These are phyloP conservation scores for Cladorrhinum sp. DNA, from an alignment of 2,329 filamentous ascomycete genomes.

Conservation along the genomic window DNA sequence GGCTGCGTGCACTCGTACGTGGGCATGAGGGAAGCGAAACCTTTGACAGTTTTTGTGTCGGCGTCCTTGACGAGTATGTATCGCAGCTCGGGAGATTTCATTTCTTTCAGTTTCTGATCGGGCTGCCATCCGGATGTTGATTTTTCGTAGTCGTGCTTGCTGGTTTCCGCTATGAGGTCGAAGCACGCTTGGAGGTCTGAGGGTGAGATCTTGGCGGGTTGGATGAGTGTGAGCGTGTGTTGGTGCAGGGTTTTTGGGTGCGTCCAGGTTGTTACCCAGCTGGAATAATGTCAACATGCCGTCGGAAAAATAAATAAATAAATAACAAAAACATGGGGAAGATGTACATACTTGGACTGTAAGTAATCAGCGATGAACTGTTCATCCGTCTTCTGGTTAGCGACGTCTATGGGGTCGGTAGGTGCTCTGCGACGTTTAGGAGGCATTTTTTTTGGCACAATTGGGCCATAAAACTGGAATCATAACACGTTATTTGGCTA, in stretches of 20 bases:
- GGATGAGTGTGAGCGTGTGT: constrained; percentile 43
- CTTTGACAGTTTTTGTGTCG: constrained; percentile 37
- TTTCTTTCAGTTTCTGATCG: constrained; percentile 60
- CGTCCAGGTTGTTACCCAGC: constrained; percentile 42
- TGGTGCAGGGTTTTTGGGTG: constrained; percentile 46
- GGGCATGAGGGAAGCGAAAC: constrained; percentile 69
- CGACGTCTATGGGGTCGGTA: constrained; percentile 41
- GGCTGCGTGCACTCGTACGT: constrained; percentile 62
- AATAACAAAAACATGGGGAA: too few species aligned
- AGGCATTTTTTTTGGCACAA: constrained; percentile 9
- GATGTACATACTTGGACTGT: constrained; percentile 41
- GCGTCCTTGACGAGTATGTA: constrained; percentile 60
- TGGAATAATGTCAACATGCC: not conserved
- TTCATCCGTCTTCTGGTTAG: constrained; percentile 46
- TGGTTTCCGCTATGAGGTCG: constrained; percentile 59
- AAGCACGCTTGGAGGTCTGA: constrained; percentile 54
- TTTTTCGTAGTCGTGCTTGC: constrained; percentile 58
- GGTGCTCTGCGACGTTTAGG: constrained; percentile 31
- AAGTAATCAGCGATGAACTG: constrained; percentile 50
- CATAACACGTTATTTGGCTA: too few species aligned
- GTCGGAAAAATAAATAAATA: too few species aligned
- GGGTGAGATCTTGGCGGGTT: constrained; percentile 37
- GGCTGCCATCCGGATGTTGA: constrained; percentile 64
- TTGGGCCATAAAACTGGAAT: too few species aligned
- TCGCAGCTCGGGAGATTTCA: constrained; percentile 63